Base-by-base conservation (phyloP, 768 basidiomycete species). In the Flagelloscypha sp. region DNA sequence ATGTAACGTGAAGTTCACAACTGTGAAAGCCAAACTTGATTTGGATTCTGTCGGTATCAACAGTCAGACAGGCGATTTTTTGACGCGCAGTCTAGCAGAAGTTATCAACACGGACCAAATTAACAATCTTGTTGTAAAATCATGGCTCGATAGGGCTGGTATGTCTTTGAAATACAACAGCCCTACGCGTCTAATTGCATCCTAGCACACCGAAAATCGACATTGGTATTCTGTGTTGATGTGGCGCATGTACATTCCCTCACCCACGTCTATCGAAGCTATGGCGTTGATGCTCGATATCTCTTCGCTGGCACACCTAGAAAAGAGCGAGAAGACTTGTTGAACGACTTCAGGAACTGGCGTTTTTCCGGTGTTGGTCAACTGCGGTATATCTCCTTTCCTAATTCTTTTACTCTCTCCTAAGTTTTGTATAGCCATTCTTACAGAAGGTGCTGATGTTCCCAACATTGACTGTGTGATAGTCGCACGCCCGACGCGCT, bases 391-490 rank as follows among this genome's bases (percentile, higher is more conserved):
- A 61, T 48, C 24, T 15, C 22, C 20, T 29, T 22, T 7, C 21
- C 19, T 3, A 7, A 34, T 30, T 27, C 4, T 32, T 28, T 7
- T 8, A 20, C 40, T 27, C 29, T 23, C 2, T 2, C 27, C 12
- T 12, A 17, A 43, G 30, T 25, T 24, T 13, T 7, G 41, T 28
- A 21, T 35, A 82, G 88, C 88, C 15, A 84, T 95, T 31, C 64
- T 95, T 44, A 94, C 90, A 1, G 92, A 95, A 62, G 92, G 92
- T 3, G 77, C 90, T 13, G 93, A 98, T 61, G 88, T 97, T 34
- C 93, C 93, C 2, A 87, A 86, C 41, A 84, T 95, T 36, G 93
- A 98, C 48, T 95, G 92, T 43, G 72, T 97, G 7, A 55, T 97
- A 22, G 62, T 97, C 13, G 89, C 85, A 11, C 70, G 88, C 13